Conservation (phyloP, 495 filamentous ascomycete genomes). For the Haplographium delicatum region DNA sequence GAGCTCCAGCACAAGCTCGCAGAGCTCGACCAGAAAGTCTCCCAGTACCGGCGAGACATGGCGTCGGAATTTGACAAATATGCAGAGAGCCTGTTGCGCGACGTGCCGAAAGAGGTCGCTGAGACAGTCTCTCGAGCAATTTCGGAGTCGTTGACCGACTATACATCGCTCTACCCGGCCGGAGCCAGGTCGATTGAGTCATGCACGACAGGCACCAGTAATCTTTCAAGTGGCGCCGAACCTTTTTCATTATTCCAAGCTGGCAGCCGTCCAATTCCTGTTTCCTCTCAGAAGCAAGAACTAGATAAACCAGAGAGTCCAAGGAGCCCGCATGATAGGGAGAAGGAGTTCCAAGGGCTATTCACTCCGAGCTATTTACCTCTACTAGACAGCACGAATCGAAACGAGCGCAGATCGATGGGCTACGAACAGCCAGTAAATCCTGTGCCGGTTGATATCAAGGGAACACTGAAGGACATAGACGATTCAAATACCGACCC, state of each 20-base stretch:
- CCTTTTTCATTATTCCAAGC: neutral
- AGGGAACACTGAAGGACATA: slow-evolving; percentile 7
- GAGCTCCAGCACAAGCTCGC: slow-evolving; percentile 45
- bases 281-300: slow-evolving; percentile 21
- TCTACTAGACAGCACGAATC: slow-evolving; percentile 44
- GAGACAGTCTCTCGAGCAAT: slow-evolving; percentile 38
- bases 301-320: slow-evolving; percentile 13
- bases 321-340: slow-evolving; percentile 43
- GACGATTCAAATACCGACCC: slow-evolving; percentile 16
- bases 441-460: slow-evolving; percentile 5
- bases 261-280: slow-evolving; percentile 10
- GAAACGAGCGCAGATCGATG: slow-evolving; percentile 20
- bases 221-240: neutral
- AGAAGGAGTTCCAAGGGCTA: slow-evolving; percentile 52
- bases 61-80: slow-evolving; percentile 42
- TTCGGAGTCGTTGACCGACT: slow-evolving; percentile 33
- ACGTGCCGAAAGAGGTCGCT: slow-evolving; percentile 40
- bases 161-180: slow-evolving; percentile 17
- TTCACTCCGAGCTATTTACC: slow-evolving; percentile 57
- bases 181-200: slow-evolving; percentile 12
- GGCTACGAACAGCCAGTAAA: slow-evolving; percentile 11
- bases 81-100: slow-evolving; percentile 38
- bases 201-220: slow-evolving; percentile 11
- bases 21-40: slow-evolving; percentile 45
- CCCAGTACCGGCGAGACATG: slow-evolving; percentile 44